A percentile compares a stretch with the other conserved stretches of the same genome.
phyloP scores from a whole-genome alignment of 148 eudicot genomes.

The Vaccinium myrtillus region DNA sequence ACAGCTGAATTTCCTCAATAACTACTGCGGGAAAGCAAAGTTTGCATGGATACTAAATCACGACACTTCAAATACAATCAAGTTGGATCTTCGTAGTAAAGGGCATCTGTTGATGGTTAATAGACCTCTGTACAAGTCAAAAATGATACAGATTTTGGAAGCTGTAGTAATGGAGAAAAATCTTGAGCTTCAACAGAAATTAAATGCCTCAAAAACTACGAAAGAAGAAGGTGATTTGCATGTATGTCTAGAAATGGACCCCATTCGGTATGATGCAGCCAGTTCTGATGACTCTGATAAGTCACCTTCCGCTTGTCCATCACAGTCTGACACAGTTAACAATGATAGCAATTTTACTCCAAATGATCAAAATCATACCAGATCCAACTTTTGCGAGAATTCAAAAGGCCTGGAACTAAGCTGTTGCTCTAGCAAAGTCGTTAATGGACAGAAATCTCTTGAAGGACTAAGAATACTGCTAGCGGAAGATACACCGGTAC shows the following conservation, averaged over 20 bases:
- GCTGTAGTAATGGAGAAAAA: conserved; percentile 51
- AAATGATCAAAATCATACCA: conserved; percentile 2
- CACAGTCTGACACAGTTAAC: conserved; percentile 34
- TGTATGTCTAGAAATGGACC: conserved; percentile 64
- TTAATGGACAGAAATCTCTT: conserved; percentile 44
- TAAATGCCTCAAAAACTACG: conserved; percentile 18
- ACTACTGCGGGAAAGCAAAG: conserved; percentile 44
- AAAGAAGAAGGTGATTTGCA: conserved; percentile 34
- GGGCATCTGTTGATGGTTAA: conserved; percentile 84
- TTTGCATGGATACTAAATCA: conserved; percentile 87
- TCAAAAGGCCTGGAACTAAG: conserved; percentile 16
- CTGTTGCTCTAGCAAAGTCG: conserved; percentile 27
- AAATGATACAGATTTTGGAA: conserved; percentile 85
- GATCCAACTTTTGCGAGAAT: conserved; percentile 2
- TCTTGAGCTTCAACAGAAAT: conserved; percentile 34
- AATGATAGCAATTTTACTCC: conserved; percentile 31
- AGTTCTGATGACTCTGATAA: conserved; percentile 73
- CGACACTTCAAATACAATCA: conserved; percentile 66
- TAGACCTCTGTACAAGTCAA: conserved; percentile 77
- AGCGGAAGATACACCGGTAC: conserved; percentile 94
- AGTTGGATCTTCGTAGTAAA: conserved; percentile 64
- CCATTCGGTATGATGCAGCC: conserved; percentile 42
- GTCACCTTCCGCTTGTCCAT: conserved; percentile 23
- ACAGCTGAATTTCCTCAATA: conserved; percentile 62
- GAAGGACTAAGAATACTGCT: conserved; percentile 69